phyloP scores from a whole-genome alignment of 371 early-diverging fungal species.

The Entomophthora muscae region DNA sequence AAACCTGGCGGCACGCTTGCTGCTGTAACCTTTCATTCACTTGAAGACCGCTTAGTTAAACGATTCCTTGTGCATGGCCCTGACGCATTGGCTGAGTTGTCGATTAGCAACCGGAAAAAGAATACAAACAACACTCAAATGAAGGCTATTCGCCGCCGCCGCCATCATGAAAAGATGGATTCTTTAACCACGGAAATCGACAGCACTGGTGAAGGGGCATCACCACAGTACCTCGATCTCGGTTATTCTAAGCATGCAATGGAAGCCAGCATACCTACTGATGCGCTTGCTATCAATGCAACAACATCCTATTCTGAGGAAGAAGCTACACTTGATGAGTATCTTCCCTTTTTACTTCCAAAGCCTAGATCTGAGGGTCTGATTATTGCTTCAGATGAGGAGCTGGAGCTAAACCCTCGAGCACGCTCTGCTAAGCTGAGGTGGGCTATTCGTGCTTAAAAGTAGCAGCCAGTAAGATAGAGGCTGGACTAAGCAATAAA shows the following conservation, averaged over 20 bases:
- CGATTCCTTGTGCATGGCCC: slow-evolving; percentile 23
- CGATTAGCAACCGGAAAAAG: background rate
- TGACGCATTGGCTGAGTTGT: background rate
- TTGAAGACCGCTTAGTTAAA: slow-evolving; percentile 56
- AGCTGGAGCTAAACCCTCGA: slow-evolving; percentile 30
- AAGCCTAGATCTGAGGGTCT: slow-evolving; percentile 18
- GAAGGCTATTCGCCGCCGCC: background rate
- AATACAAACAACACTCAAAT: background rate
- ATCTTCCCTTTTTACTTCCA: background rate
- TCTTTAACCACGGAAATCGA: background rate
- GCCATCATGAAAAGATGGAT: background rate
- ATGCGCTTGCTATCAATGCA: background rate
- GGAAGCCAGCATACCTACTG: too few relatives aligned
- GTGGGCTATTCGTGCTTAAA: slow-evolving; percentile 23
- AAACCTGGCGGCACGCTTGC: slow-evolving; percentile 31
- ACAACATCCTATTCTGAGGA: background rate
- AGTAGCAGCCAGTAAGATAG: too few relatives aligned
- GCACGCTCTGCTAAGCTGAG: slow-evolving; percentile 41
- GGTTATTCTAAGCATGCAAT: background rate
- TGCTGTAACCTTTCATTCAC: slow-evolving; percentile 50
- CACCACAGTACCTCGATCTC: background rate
- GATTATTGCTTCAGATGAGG: slow-evolving; percentile 25
- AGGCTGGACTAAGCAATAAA: too few relatives aligned
- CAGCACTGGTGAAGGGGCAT: too few relatives aligned
- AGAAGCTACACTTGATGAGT: too few relatives aligned